Evolutionary conservation across 768 basidiomycete genomes (phyloP).

Genomic region (Amyloporia xantha): DNA sequence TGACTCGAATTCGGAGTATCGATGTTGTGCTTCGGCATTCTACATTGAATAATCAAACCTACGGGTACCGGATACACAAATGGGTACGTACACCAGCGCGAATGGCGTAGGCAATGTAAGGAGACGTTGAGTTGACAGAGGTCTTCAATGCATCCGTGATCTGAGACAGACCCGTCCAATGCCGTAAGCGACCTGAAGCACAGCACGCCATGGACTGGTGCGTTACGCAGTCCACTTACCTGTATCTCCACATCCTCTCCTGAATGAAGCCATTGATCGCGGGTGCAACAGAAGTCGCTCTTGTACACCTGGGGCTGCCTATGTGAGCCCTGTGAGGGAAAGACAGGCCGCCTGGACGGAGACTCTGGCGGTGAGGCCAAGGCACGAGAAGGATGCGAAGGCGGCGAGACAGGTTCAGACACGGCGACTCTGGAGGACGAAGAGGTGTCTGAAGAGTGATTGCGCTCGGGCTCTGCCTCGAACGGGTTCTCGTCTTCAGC

Average conservation of each 20-base stretch:
- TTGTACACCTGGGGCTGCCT: conserved; percentile 51
- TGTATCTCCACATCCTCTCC: conserved; percentile 78
- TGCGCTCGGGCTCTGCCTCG: conserved; percentile 27
- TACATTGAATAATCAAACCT: background rate
- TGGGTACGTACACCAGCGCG: conserved; percentile 59
- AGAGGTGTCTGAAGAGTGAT: conserved; percentile 40
- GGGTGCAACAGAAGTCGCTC: conserved; percentile 71
- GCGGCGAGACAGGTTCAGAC: conserved; percentile 57
- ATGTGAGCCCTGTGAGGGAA: conserved; percentile 53
- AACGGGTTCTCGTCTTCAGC: conserved; percentile 40
- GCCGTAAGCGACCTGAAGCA: background rate
- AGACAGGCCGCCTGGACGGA: conserved; percentile 36
- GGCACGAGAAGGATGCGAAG: conserved; percentile 29
- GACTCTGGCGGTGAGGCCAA: conserved; percentile 40
- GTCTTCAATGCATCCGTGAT: conserved; percentile 97
- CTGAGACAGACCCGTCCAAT: conserved; percentile 32
- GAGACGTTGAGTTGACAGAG: conserved; percentile 74
- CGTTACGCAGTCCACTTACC: conserved; percentile 53
- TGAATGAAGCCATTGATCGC: conserved; percentile 73
- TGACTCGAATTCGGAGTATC: conserved; percentile 98
- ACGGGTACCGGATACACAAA: background rate
- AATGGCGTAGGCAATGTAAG: conserved; percentile 94
- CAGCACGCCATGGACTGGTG: too few relatives aligned
- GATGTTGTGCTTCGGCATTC: conserved; percentile 66
- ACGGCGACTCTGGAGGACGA: conserved; percentile 48